Percentiles rank a stretch among this genome's conserved stretches.
Evolutionary conservation across 306 rosid genomes (phyloP).

Genomic region (Prunus dulcis): DNA sequence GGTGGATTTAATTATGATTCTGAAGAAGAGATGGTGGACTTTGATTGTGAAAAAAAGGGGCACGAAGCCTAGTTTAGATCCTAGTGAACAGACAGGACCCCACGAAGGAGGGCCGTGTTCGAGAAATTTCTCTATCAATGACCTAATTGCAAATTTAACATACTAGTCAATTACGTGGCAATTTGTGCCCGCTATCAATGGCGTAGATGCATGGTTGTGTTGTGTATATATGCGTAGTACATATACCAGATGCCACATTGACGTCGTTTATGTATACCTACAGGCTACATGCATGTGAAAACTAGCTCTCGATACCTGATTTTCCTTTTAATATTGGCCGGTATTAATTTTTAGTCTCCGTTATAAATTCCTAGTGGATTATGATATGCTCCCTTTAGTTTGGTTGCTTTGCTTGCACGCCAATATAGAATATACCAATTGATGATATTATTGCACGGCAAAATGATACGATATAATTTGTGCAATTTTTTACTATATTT

Average conservation of each 20-base stretch:
- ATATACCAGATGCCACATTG: background rate
- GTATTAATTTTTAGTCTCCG: background rate
- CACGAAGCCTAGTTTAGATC: slow-evolving; percentile 22
- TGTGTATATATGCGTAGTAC: background rate
- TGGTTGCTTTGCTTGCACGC: too few species aligned
- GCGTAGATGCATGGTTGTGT: slow-evolving; percentile 22
- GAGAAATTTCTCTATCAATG: background rate
- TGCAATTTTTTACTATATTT: background rate
- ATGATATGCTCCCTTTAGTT: background rate
- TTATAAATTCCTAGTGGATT: background rate
- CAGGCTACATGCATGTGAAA: background rate
- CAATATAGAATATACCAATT: too few species aligned
- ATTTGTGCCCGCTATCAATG: slow-evolving; percentile 41
- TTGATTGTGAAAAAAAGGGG: background rate
- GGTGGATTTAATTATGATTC: too few species aligned
- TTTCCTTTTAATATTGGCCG: too few species aligned
- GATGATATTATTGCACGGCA: too few species aligned
- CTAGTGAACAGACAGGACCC: background rate
- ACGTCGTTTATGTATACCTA: fast-evolving
- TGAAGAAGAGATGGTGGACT: background rate
- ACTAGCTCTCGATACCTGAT: too few species aligned
- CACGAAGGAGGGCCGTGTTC: background rate
- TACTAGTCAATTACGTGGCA: slow-evolving; percentile 12
- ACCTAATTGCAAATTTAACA: background rate
- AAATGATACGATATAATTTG: background rate